A percentile compares a stretch with the other conserved stretches of the same genome.
Conservation (phyloP, 352 stramenopile species). For the Globisporangium lucens region DNA sequence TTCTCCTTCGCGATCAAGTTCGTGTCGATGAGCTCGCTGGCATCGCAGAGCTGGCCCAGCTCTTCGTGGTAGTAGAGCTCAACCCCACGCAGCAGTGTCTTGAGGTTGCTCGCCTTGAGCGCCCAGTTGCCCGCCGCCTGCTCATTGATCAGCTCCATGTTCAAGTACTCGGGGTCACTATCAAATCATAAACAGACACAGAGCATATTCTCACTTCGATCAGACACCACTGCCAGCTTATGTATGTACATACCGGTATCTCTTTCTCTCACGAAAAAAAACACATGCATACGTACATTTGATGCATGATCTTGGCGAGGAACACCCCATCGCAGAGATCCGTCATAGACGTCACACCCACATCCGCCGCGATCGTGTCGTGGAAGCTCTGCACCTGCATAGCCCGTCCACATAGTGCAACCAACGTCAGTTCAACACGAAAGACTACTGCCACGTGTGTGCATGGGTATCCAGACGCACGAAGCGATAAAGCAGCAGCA, state of each 20-base stretch:
- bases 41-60: slow-evolving; percentile 66
- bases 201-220: slow-evolving; percentile 2
- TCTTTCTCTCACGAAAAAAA: background rate
- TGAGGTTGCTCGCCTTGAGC: slow-evolving; percentile 78
- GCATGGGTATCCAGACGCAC: background rate
- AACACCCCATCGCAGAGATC: slow-evolving; percentile 83
- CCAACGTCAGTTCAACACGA: slow-evolving; percentile 5
- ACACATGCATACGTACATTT: slow-evolving; percentile 56
- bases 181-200: slow-evolving; percentile 1
- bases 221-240: background rate
- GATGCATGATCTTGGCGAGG: slow-evolving; percentile 79
- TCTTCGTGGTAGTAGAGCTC: slow-evolving; percentile 85
- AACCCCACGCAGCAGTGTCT: slow-evolving; percentile 67
- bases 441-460: background rate
- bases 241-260: background rate
- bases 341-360: slow-evolving; percentile 34
- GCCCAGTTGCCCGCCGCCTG: slow-evolving; percentile 65
- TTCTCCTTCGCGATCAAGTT: slow-evolving; percentile 68
- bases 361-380: slow-evolving; percentile 44
- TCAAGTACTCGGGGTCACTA: slow-evolving; percentile 79
- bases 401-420: slow-evolving; percentile 2
- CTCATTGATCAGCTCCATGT: slow-evolving; percentile 71
- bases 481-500: background rate
- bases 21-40: slow-evolving; percentile 65
- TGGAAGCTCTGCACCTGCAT: slow-evolving; percentile 74